A percentile compares a stretch with the other conserved stretches of the same genome.
Evolutionary conservation across 306 rosid genomes (phyloP).

Genomic region (Alnus glutinosa): DNA sequence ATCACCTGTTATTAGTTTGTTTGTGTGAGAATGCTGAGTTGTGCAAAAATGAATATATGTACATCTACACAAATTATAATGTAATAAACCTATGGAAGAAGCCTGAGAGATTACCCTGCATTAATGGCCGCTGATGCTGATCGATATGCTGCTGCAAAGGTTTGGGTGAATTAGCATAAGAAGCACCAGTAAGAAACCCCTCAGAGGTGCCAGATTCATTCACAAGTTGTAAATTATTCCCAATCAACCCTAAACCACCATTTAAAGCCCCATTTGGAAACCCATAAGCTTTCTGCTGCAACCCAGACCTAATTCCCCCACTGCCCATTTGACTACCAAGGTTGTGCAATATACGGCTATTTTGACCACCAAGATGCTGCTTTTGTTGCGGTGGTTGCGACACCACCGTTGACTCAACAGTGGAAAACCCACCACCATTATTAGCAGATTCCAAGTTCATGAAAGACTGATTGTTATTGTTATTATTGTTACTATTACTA

Average conservation of each 20-base stretch:
- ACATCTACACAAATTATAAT: not conserved
- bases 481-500: slow-evolving; percentile 38
- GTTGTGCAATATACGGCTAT: slow-evolving; percentile 68
- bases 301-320: slow-evolving; percentile 81
- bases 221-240: slow-evolving; percentile 54
- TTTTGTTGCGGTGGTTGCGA: slow-evolving; percentile 74
- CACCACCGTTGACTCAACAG: slow-evolving; percentile 60
- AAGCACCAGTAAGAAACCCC: slow-evolving; percentile 48
- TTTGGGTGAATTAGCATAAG: slow-evolving; percentile 65
- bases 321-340: slow-evolving; percentile 69
- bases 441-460: slow-evolving; percentile 63
- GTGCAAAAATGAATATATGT: slow-evolving; percentile 11
- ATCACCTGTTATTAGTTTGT: slow-evolving; percentile 66
- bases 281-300: slow-evolving; percentile 76
- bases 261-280: slow-evolving; percentile 72
- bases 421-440: slow-evolving; percentile 61
- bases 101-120: slow-evolving; percentile 58
- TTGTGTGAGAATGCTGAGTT: slow-evolving; percentile 30
- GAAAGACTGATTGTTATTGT: slow-evolving; percentile 45
- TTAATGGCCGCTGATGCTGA: slow-evolving; percentile 55
- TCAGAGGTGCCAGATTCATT: slow-evolving; percentile 72
- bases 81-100: not conserved
- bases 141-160: slow-evolving; percentile 69
- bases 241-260: slow-evolving; percentile 76
- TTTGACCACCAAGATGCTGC: slow-evolving; percentile 73